These are phyloP conservation scores for Rhizoclosmatium hyalinum DNA, from an alignment of 371 early-diverging fungal species.

Conservation along the genomic window DNA sequence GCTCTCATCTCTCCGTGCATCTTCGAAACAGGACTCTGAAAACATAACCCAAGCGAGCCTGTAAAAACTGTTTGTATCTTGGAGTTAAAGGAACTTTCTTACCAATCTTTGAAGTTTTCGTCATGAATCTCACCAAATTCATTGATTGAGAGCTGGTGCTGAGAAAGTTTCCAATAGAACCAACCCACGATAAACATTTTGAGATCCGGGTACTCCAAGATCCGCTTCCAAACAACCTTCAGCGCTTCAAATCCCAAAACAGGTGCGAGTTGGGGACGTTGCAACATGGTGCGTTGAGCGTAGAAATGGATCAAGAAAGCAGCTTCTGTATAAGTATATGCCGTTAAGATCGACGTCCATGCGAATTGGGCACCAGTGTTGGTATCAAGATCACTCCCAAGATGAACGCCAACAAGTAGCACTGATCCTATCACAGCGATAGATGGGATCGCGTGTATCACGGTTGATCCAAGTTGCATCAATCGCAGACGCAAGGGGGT, in stretches of 20 bases:
- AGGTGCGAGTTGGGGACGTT: constrained; percentile 11
- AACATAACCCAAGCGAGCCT: constrained; percentile 39
- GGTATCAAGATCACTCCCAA: no score
- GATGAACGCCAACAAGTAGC: no score
- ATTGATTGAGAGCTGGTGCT: constrained; percentile 26
- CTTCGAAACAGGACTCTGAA: constrained; percentile 9
- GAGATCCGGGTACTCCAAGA: constrained; percentile 26
- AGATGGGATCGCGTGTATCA: not conserved
- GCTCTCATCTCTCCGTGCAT: constrained; percentile 32
- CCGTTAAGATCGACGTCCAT: constrained; percentile 15
- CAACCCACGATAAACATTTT: constrained; percentile 34
- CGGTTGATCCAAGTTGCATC: not conserved
- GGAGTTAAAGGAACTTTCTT: not conserved
- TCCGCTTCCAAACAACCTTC: constrained; percentile 19
- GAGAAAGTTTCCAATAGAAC: constrained; percentile 38
- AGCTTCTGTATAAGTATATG: constrained; percentile 31
- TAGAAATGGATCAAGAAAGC: constrained; percentile 30
- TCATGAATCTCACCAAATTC: constrained; percentile 29
- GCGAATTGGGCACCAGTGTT: not conserved
- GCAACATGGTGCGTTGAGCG: constrained; percentile 17
- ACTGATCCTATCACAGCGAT: no score
- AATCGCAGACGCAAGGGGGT: not conserved
- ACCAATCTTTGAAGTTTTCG: constrained; percentile 39
- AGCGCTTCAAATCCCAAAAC: constrained; percentile 18
- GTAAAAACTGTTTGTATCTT: not conserved